A percentile compares a stretch with the other conserved stretches of the same genome.
Conservation (phyloP, 805 yeast species). For the Yarrowia sp. region DNA sequence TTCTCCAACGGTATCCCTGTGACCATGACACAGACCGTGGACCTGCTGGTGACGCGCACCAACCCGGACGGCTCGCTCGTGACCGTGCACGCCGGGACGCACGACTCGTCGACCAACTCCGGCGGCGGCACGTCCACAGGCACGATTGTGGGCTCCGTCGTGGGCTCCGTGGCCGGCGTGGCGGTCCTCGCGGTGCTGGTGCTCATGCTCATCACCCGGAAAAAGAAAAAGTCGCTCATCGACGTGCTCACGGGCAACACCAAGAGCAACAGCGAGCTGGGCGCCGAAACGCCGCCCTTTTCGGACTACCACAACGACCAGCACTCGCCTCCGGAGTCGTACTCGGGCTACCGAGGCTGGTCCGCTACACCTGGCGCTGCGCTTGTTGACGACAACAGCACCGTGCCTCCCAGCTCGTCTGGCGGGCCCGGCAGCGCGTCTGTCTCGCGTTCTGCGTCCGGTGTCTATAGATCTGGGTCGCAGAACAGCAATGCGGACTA, state of each 20-base stretch:
- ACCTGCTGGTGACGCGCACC: constrained; percentile 1
- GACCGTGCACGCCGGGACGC: background rate
- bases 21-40: constrained; percentile 1
- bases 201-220: constrained; percentile 26
- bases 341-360: constrained; percentile 24
- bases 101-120: background rate
- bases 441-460: background rate
- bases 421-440: background rate
- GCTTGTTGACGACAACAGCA: background rate
- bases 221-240: constrained; percentile 18
- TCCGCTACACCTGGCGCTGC: constrained; percentile 6
- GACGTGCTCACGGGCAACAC: constrained; percentile 14
- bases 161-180: constrained; percentile 34
- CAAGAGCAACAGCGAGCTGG: constrained; percentile 9
- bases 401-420: background rate
- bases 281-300: constrained; percentile 19
- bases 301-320: constrained; percentile 16
- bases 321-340: constrained; percentile 10
- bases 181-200: constrained; percentile 29
- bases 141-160: constrained; percentile 33
- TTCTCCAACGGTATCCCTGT: constrained; percentile 18
- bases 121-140: constrained; percentile 27
- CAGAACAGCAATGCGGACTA: background rate
- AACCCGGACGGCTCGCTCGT: constrained; percentile 23
- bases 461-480: constrained; percentile 12